Evolutionary conservation across 345 rosid species (phyloP).

Genomic region (Aethionema arabicum): DNA sequence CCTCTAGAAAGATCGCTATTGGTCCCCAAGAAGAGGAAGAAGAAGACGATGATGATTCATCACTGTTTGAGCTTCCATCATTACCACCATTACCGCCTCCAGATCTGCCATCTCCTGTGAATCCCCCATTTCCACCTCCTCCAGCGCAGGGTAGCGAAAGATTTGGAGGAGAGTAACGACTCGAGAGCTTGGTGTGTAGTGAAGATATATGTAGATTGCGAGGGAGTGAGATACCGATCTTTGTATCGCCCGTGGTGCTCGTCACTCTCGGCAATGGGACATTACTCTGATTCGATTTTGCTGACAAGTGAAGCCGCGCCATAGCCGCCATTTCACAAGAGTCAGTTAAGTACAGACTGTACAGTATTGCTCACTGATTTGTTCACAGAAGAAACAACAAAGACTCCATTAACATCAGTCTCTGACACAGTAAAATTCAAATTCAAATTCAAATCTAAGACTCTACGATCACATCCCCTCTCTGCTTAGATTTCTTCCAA

Average conservation of each 20-base stretch:
- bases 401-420: no score
- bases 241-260: constrained; percentile 34
- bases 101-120: constrained; percentile 38
- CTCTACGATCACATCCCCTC: no score
- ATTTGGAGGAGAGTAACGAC: constrained; percentile 26
- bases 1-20: constrained; percentile 62
- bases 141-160: constrained; percentile 37
- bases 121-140: constrained; percentile 45
- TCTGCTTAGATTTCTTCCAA: no score
- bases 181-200: constrained; percentile 24
- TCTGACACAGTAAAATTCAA: no score
- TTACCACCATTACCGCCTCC: constrained; percentile 37
- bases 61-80: constrained; percentile 34
- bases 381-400: no score
- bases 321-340: constrained; percentile 39
- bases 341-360: not conserved
- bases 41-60: constrained; percentile 8
- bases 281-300: constrained; percentile 35
- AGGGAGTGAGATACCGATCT: constrained; percentile 28
- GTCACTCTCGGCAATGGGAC: constrained; percentile 21
- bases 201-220: constrained; percentile 32
- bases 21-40: constrained; percentile 43
- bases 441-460: no score
- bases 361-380: not conserved
- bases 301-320: constrained; percentile 39